phyloP scores from a whole-genome alignment of 805 yeast species.

The Metschnikowia reukaufii region DNA sequence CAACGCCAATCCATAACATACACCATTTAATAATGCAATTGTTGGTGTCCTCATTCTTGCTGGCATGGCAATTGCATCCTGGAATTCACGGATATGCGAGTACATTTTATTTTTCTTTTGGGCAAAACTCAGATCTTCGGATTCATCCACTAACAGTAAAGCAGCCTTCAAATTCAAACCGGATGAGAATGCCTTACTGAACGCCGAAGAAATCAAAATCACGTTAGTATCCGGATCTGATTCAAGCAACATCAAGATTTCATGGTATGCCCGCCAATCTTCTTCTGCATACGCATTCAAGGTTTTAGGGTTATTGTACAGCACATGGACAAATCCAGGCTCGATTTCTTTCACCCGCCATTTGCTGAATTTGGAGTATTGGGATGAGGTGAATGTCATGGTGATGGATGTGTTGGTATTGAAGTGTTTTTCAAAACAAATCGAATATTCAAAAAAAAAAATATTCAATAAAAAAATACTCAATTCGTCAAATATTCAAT shows the following conservation, averaged over 20 bases:
- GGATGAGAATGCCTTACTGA: conserved; percentile 56
- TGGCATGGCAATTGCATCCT: conserved; percentile 52
- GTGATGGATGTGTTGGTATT: background rate
- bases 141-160: conserved; percentile 9
- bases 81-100: conserved; percentile 54
- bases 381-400: conserved; percentile 11
- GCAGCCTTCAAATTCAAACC: conserved; percentile 60
- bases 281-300: conserved; percentile 58
- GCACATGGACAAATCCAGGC: conserved; percentile 54
- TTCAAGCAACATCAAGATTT: conserved; percentile 47
- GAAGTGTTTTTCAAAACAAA: background rate
- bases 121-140: conserved; percentile 13
- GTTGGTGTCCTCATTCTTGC: conserved; percentile 57
- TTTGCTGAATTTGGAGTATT: conserved; percentile 13
- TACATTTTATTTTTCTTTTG: conserved; percentile 30
- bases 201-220: conserved; percentile 55
- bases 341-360: conserved; percentile 44
- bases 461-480: no score
- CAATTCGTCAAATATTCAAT: no score
- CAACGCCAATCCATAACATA: conserved; percentile 62
- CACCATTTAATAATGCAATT: conserved; percentile 65
- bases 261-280: conserved; percentile 59
- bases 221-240: conserved; percentile 46
- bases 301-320: conserved; percentile 58
- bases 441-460: background rate